These are phyloP conservation scores for Limnanthes douglasii DNA, from an alignment of 345 rosid species.

Conservation along the genomic window DNA sequence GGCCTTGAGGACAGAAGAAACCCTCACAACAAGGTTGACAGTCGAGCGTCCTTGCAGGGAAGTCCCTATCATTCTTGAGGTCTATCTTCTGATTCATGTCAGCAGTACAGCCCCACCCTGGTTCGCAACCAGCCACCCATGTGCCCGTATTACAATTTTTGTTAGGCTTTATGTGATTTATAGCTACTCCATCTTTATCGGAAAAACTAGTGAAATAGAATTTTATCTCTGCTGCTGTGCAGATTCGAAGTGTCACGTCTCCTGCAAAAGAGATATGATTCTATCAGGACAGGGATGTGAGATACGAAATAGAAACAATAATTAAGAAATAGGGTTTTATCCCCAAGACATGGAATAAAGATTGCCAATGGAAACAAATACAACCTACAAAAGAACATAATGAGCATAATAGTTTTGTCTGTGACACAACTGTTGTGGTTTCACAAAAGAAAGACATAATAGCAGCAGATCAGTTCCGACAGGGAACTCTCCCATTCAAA, in stretches of 20 bases:
- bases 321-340: too few relatives aligned
- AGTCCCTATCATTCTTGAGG: conserved; percentile 20
- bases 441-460: neutral
- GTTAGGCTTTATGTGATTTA: conserved; percentile 38
- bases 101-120: conserved; percentile 76
- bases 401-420: neutral
- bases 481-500: too few relatives aligned
- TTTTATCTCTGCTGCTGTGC: conserved; percentile 70
- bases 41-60: conserved; percentile 44
- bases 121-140: conserved; percentile 85
- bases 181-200: conserved; percentile 11
- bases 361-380: too few relatives aligned
- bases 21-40: conserved; percentile 94
- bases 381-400: neutral
- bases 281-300: conserved; percentile 3
- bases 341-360: neutral
- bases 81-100: conserved; percentile 20
- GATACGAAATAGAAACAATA: neutral
- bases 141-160: conserved; percentile 60
- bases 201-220: conserved; percentile 45
- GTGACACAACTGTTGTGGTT: neutral
- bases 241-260: conserved; percentile 44
- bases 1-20: conserved; percentile 89
- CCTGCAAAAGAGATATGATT: conserved; percentile 23
- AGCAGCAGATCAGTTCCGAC: too few relatives aligned